These are phyloP conservation scores for Pestalotiopsis sp. DNA, from an alignment of 2,329 filamentous ascomycete genomes.

Conservation along the genomic window DNA sequence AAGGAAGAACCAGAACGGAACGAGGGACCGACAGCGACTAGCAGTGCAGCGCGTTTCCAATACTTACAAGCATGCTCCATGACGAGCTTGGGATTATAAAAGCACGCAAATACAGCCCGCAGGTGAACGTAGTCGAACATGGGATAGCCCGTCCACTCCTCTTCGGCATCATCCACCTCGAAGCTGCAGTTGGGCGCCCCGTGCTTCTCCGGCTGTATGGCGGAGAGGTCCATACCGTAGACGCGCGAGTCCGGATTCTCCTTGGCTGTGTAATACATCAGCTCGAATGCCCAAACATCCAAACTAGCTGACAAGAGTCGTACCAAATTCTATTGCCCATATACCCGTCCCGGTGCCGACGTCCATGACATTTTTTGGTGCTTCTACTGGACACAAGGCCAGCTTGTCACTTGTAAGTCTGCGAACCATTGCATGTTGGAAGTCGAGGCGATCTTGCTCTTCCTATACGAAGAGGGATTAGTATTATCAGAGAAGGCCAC, in stretches of 20 bases:
- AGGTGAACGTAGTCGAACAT: conserved; percentile 9
- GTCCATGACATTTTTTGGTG: background rate
- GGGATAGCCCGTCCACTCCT: conserved; percentile 2
- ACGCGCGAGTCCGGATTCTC: background rate
- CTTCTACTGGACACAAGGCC: background rate
- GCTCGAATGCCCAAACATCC: background rate
- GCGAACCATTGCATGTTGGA: background rate
- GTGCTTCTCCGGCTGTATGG: background rate
- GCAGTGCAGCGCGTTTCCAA: background rate
- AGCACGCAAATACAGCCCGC: background rate
- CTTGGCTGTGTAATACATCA: background rate
- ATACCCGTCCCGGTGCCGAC: conserved; percentile 2
- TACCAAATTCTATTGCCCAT: conserved; percentile 6
- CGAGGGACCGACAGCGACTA: too few relatives aligned
- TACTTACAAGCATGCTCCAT: conserved; percentile 1
- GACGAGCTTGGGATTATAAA: background rate
- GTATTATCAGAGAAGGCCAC: background rate
- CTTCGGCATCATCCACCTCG: conserved; percentile 1
- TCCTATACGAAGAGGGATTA: background rate
- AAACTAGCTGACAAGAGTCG: background rate
- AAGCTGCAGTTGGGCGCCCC: background rate
- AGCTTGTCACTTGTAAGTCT: background rate
- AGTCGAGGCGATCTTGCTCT: conserved; percentile 7
- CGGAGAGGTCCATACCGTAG: conserved; percentile 5
- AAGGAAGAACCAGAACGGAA: too few relatives aligned